Base-by-base conservation (phyloP, 116 monocot genomes). In the Dioscorea cayenensis region DNA sequence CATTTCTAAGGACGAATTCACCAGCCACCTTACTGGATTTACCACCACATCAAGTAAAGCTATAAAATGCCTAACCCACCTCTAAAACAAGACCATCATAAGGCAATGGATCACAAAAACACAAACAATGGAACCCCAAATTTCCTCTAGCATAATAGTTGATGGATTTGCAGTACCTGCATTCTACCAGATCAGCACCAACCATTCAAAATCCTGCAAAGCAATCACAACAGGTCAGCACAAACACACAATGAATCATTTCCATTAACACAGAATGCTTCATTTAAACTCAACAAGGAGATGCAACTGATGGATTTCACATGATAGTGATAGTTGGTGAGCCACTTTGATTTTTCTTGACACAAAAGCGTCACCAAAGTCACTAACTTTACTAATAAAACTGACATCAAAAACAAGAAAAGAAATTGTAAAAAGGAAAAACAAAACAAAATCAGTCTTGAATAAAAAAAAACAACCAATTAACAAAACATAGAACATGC, bases 1-100 rank as follows among this genome's bases (percentile, higher is more conserved):
- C 87, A 84, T 83, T 74, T 75, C 29, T 62, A 14, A 22, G 25
- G 65, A 49, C 0, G 65, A 12, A 3, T 37, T 27, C 19, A 64
- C 49, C 10, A 64, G 10, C 20, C 32, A 50, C 8, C 50, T 68
- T 28, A 64, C 2, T 17, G 6, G 1, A 73, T 2, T 28, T 43
- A 51, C 9, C 49, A 14, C 27, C 29, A 51, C 29, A 51, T 13
- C n/a, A 21, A 67, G 48, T 58, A 37, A 25, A 67, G 37, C 27
- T 20, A n/a, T 28, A 16, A 27, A 28, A 48, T 28, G 7, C 18
- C 48, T 75, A 61, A 23, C 32, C 75, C 67, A 68, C 36, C 43
- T 43, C 64, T 14, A 14, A 59, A 14, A 59, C 14, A 36, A 20
- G 59, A 58, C 59, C 71, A 66, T 19, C 65, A 21, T 6, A n/a